Conservation (phyloP, 2,329 filamentous ascomycete species). For the Meredithiella fracta region DNA sequence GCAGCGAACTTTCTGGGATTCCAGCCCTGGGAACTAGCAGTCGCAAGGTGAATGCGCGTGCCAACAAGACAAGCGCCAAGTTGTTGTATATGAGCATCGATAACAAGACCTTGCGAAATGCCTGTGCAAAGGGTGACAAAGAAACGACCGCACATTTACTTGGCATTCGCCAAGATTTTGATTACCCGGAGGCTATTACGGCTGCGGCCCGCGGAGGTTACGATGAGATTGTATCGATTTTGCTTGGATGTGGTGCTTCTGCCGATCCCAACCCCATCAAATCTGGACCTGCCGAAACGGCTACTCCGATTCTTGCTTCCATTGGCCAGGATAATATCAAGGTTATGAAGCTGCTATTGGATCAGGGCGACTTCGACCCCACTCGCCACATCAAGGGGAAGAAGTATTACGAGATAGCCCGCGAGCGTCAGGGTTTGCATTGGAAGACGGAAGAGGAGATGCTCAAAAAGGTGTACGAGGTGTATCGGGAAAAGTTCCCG, state of each 20-base stretch:
- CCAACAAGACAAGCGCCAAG: slow-evolving; percentile 49
- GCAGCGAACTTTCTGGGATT: not conserved
- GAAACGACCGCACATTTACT: slow-evolving; percentile 45
- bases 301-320: slow-evolving; percentile 84
- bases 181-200: slow-evolving; percentile 75
- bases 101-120: slow-evolving; percentile 42
- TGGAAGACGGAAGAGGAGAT: slow-evolving; percentile 81
- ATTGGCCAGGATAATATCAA: slow-evolving; percentile 80
- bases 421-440: slow-evolving; percentile 64
- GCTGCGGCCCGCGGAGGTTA: slow-evolving; percentile 86
- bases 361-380: slow-evolving; percentile 66
- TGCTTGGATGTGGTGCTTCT: slow-evolving; percentile 51
- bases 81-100: slow-evolving; percentile 46
- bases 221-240: slow-evolving; percentile 65
- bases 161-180: slow-evolving; percentile 41
- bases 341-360: slow-evolving; percentile 64
- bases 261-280: slow-evolving; percentile 52
- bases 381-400: slow-evolving; percentile 59
- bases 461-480: slow-evolving; percentile 59
- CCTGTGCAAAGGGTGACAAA: slow-evolving; percentile 44
- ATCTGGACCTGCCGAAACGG: slow-evolving; percentile 48
- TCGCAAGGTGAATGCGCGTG: slow-evolving; percentile 38
- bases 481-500: slow-evolving; percentile 36
- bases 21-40: slow-evolving; percentile 21
- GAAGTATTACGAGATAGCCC: slow-evolving; percentile 76